phyloP scores from a whole-genome alignment of 768 basidiomycete genomes.

The Kwoniella heveanensis region DNA sequence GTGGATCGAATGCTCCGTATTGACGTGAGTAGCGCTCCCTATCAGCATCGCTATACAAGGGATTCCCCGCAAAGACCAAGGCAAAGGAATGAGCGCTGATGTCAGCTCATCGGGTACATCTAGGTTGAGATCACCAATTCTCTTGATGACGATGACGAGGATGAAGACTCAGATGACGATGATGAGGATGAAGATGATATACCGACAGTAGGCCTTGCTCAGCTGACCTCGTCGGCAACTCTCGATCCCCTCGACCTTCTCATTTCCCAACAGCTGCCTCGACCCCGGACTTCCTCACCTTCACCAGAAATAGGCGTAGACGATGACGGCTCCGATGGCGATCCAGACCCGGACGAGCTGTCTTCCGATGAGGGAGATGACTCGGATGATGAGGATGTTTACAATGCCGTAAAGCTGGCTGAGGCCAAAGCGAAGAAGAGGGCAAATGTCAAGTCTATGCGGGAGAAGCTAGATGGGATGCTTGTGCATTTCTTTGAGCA shows the following conservation, averaged over 20 bases:
- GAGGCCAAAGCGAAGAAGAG: slow-evolving; percentile 40
- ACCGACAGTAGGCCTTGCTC: slow-evolving; percentile 5
- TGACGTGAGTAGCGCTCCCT: slow-evolving; percentile 66
- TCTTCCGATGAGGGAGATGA: slow-evolving; percentile 42
- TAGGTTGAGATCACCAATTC: slow-evolving; percentile 98
- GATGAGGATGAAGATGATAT: slow-evolving; percentile 42
- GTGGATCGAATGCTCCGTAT: slow-evolving; percentile 94
- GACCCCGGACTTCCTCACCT: slow-evolving; percentile 17
- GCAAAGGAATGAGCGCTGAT: slow-evolving; percentile 1
- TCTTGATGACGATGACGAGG: slow-evolving; percentile 75
- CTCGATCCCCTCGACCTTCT: slow-evolving; percentile 79
- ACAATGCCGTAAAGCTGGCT: slow-evolving; percentile 29
- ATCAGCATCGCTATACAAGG: background rate
- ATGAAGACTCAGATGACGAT: slow-evolving; percentile 46
- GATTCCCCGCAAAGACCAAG: too few relatives aligned
- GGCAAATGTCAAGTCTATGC: slow-evolving; percentile 68
- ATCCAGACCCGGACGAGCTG: slow-evolving; percentile 54
- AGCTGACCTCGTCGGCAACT: slow-evolving; percentile 36
- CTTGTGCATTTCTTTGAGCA: slow-evolving; percentile 82
- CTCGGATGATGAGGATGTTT: slow-evolving; percentile 43
- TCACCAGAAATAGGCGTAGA: slow-evolving; percentile 73
- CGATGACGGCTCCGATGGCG: slow-evolving; percentile 64
- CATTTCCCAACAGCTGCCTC: slow-evolving; percentile 47
- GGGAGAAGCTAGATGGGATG: slow-evolving; percentile 86
- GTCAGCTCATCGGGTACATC: background rate